Conservation (phyloP, 805 yeast species). For the Ogataea naganishii region DNA sequence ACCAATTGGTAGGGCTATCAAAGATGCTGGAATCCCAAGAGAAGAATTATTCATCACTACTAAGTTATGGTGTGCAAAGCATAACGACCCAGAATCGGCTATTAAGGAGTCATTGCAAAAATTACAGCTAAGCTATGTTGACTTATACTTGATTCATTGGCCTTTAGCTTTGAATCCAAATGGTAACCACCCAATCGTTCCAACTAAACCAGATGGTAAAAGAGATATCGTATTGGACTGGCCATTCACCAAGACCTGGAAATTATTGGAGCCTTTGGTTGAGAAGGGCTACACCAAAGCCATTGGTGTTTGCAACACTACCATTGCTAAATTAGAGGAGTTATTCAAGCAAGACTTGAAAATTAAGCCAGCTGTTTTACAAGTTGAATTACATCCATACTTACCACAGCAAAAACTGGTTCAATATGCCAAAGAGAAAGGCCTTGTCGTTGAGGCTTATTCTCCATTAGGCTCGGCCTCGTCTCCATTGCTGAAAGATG, state of each 20-base stretch:
- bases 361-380: slow-evolving; percentile 60
- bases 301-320: slow-evolving; percentile 73
- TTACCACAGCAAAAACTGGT: slow-evolving; percentile 55
- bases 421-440: slow-evolving; percentile 41
- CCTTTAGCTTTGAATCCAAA: slow-evolving; percentile 47
- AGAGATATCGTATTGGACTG: slow-evolving; percentile 19
- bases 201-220: slow-evolving; percentile 18
- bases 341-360: slow-evolving; percentile 41
- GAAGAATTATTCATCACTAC: slow-evolving; percentile 63
- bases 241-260: slow-evolving; percentile 51
- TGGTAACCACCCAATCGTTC: slow-evolving; percentile 20
- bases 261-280: slow-evolving; percentile 48
- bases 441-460: slow-evolving; percentile 61
- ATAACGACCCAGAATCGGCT: slow-evolving; percentile 40
- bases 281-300: slow-evolving; percentile 44
- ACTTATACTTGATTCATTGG: slow-evolving; percentile 77
- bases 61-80: slow-evolving; percentile 53
- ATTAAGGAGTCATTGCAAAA: slow-evolving; percentile 51
- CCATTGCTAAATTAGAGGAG: slow-evolving; percentile 40
- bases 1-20: slow-evolving; percentile 49
- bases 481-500: slow-evolving; percentile 42
- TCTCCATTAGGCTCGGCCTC: slow-evolving; percentile 64
- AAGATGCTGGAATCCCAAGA: slow-evolving; percentile 54
- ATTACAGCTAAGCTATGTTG: slow-evolving; percentile 68
- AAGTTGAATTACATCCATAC: slow-evolving; percentile 68